These are phyloP conservation scores for Brassica rapa DNA, from an alignment of 345 rosid species.

Conservation along the genomic window DNA sequence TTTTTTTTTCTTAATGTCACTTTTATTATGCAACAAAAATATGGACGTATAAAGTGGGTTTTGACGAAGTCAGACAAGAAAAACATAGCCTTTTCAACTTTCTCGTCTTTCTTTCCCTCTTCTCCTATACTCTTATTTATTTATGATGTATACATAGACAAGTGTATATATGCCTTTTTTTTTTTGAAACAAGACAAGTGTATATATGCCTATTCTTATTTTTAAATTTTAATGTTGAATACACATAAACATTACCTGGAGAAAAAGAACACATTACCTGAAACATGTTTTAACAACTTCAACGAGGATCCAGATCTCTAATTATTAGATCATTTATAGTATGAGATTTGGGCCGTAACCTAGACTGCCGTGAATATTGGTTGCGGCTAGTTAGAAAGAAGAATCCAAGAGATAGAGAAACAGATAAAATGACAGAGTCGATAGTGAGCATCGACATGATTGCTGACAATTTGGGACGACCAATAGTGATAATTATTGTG, in stretches of 20 bases:
- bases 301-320: neutral
- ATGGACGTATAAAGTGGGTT: neutral
- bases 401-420: constrained; percentile 10
- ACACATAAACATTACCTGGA: neutral
- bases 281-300: neutral
- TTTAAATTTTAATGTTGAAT: neutral
- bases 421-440: neutral
- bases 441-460: constrained; percentile 11
- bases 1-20: neutral
- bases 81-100: neutral
- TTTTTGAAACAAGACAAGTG: neutral
- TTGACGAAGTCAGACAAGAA: neutral
- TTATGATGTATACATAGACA: too few relatives aligned
- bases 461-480: neutral
- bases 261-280: neutral
- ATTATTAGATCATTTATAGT: neutral
- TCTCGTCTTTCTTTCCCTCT: neutral
- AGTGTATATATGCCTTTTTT: neutral
- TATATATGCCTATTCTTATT: neutral
- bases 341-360: neutral
- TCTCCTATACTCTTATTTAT: neutral
- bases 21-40: neutral
- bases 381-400: neutral
- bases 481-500: neutral
- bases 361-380: neutral